Conservation (phyloP, 306 rosid genomes). For the Castanea crenata region DNA sequence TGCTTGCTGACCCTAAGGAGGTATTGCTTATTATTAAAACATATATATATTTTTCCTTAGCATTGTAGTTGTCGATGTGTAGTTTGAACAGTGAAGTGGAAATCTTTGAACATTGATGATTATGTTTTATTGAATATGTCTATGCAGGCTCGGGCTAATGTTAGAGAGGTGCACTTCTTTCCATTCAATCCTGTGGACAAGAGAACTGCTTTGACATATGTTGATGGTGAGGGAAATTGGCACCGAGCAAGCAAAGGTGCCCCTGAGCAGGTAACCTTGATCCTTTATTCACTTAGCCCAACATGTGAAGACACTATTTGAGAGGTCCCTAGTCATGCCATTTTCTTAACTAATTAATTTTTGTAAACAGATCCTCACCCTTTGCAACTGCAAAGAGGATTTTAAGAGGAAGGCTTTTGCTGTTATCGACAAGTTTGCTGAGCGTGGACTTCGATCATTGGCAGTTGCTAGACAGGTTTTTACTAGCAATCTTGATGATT, state of each 20-base stretch:
- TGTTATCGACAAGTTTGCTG: constrained; percentile 90
- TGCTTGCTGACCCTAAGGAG: constrained; percentile 99
- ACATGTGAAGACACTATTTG: not conserved
- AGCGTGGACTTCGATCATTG: constrained; percentile 95
- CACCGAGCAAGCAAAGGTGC: constrained; percentile 99
- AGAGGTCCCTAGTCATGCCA: not conserved
- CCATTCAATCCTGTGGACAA: constrained; percentile 98
- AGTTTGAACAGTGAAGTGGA: not conserved
- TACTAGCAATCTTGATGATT: constrained; percentile 2
- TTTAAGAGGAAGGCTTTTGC: constrained; percentile 60
- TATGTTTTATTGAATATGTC: not conserved
- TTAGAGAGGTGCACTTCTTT: constrained; percentile 82
- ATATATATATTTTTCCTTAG: not conserved
- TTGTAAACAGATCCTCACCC: constrained; percentile 54
- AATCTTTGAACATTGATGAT: not conserved
- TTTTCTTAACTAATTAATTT: constrained; percentile 21
- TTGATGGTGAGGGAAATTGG: constrained; percentile 78
- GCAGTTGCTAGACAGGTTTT: constrained; percentile 93
- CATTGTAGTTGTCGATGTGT: constrained; percentile 2
- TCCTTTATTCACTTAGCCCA: not conserved
- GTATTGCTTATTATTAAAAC: constrained; percentile 29
- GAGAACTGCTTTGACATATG: constrained; percentile 98
- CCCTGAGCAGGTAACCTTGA: constrained; percentile 81
- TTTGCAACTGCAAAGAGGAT: constrained; percentile 88
- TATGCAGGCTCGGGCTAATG: constrained; percentile 84